These are phyloP conservation scores for Clonostachys sp. DNA, from an alignment of 2,329 filamentous ascomycete species.

Conservation along the genomic window DNA sequence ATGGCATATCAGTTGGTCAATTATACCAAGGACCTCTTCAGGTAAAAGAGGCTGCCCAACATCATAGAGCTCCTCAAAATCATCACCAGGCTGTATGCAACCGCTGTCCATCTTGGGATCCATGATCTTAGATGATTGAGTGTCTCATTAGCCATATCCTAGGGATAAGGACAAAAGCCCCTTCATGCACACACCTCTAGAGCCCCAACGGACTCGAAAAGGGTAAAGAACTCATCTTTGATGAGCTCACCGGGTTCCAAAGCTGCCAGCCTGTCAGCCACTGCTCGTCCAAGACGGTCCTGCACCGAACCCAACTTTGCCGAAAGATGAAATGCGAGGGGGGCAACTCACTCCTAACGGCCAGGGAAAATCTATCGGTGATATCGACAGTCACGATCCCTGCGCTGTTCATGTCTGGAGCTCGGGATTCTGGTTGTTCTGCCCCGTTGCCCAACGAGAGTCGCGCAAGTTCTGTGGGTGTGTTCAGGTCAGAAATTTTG, in stretches of 20 bases:
- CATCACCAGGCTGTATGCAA: slow-evolving; percentile 70
- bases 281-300: not conserved
- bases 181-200: slow-evolving; percentile 53
- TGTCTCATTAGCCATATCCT: not conserved
- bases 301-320: not conserved
- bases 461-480: slow-evolving; percentile 28
- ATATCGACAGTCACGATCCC: slow-evolving; percentile 55
- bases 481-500: not conserved
- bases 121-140: slow-evolving; percentile 68
- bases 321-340: slow-evolving; percentile 1
- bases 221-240: slow-evolving; percentile 90
- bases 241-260: slow-evolving; percentile 77
- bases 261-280: slow-evolving; percentile 42
- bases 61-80: slow-evolving; percentile 81
- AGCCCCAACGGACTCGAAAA: slow-evolving; percentile 90
- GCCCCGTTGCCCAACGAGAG: slow-evolving; percentile 29
- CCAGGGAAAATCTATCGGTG: slow-evolving; percentile 48
- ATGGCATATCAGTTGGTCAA: slow-evolving; percentile 86
- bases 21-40: slow-evolving; percentile 83
- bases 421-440: slow-evolving; percentile 23
- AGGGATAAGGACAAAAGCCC: not conserved
- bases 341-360: slow-evolving; percentile 41
- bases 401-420: slow-evolving; percentile 33
- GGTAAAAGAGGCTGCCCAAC: slow-evolving; percentile 63
- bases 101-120: slow-evolving; percentile 99